A percentile compares a stretch with the other conserved stretches of the same genome.
Evolutionary conservation across 805 yeast genomes (phyloP).

Genomic region (Yamadazyma sp.): DNA sequence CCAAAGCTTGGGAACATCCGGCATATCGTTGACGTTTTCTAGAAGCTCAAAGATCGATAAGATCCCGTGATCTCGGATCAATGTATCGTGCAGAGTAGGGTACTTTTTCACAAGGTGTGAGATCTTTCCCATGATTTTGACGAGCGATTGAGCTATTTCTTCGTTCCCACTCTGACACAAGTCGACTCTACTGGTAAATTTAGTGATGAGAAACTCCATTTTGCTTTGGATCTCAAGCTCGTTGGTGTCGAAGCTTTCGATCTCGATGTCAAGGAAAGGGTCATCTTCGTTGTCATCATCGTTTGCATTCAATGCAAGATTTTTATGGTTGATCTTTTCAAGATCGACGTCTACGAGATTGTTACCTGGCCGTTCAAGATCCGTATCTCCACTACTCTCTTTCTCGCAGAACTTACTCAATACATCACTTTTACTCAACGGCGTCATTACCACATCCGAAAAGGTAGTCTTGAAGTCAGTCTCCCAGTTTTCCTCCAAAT

Average conservation of each 20-base stretch:
- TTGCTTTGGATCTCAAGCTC: constrained; percentile 42
- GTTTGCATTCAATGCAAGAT: constrained; percentile 4
- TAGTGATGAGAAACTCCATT: constrained; percentile 36
- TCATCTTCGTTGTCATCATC: constrained; percentile 31
- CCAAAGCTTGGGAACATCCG: constrained; percentile 37
- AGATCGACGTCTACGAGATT: constrained; percentile 1
- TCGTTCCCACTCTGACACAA: constrained; percentile 30
- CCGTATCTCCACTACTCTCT: constrained; percentile 15
- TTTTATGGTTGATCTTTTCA: background rate
- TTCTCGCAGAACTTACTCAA: constrained; percentile 33
- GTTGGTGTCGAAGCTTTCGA: constrained; percentile 40
- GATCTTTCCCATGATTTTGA: constrained; percentile 39
- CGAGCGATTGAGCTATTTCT: constrained; percentile 27
- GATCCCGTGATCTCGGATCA: constrained; percentile 44
- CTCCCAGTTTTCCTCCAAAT: constrained; percentile 37
- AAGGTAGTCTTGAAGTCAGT: constrained; percentile 23
- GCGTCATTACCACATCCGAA: constrained; percentile 5
- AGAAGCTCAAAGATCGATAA: constrained; percentile 38
- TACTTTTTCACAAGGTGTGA: constrained; percentile 39
- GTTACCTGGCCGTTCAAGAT: constrained; percentile 2
- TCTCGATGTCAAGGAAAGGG: constrained; percentile 39
- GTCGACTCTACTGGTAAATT: constrained; percentile 33
- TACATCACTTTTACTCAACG: constrained; percentile 26
- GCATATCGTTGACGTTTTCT: constrained; percentile 35
- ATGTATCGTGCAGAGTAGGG: constrained; percentile 37